phyloP scores from a whole-genome alignment of 495 filamentous ascomycete species.

The Apodospora peruviana region DNA sequence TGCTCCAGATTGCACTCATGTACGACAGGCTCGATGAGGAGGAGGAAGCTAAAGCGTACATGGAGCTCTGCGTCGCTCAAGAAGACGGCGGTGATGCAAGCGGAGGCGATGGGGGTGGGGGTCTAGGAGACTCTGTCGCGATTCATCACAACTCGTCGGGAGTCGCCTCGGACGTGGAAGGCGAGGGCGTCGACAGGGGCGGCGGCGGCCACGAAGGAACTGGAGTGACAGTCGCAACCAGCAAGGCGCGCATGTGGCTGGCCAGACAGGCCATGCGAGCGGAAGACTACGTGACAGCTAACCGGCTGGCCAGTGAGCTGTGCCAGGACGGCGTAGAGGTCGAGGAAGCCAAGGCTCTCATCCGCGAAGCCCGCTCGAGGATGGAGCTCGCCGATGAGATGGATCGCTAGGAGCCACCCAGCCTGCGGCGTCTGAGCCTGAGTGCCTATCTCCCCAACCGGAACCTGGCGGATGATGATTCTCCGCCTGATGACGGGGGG shows the following conservation, averaged over 20 bases:
- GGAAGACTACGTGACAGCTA: conserved; percentile 68
- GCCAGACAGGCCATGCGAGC: conserved; percentile 71
- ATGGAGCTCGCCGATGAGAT: conserved; percentile 46
- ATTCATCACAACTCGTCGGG: conserved; percentile 40
- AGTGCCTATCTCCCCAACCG: too few species aligned
- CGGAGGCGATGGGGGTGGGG: conserved; percentile 5
- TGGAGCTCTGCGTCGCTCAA: conserved; percentile 90
- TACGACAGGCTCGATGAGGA: conserved; percentile 73
- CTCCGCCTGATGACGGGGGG: too few species aligned
- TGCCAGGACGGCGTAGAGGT: conserved; percentile 97
- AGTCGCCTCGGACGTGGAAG: conserved; percentile 46
- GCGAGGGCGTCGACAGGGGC: conserved; percentile 35
- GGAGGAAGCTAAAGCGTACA: conserved; percentile 79
- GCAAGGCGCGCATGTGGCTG: conserved; percentile 90
- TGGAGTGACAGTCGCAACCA: conserved; percentile 82
- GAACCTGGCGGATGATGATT: too few species aligned
- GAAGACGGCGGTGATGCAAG: conserved; percentile 56
- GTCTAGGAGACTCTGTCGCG: conserved; percentile 43
- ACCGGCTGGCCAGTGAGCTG: conserved; percentile 79
- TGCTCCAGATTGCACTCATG: conserved; percentile 83
- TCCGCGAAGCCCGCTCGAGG: conserved; percentile 80
- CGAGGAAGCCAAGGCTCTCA: conserved; percentile 94
- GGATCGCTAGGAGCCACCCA: background rate
- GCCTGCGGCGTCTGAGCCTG: too few species aligned
- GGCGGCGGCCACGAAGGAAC: conserved; percentile 48